Conservation (phyloP, 2,329 filamentous ascomycete species). For the Parastagonospora avenae region DNA sequence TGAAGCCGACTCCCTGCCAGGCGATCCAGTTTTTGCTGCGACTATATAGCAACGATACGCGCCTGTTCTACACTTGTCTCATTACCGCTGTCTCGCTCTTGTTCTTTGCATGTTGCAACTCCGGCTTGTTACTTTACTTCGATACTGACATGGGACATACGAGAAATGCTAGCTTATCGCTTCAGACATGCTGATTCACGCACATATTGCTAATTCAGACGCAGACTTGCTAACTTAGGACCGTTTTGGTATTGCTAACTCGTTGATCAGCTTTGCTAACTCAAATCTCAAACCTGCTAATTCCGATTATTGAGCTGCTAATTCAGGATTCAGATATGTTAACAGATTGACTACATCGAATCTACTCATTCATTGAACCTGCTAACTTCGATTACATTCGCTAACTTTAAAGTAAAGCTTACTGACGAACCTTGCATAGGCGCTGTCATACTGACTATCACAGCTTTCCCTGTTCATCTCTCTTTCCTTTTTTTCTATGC, state of each 20-base stretch:
- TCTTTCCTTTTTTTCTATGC: not conserved
- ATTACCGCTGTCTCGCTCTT: not conserved
- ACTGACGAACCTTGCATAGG: not conserved
- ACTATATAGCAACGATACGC: not conserved
- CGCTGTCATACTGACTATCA: not conserved
- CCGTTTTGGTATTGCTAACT: too few species aligned
- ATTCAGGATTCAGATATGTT: too few species aligned
- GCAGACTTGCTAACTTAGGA: too few species aligned
- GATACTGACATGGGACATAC: not conserved
- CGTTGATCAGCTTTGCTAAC: too few species aligned
- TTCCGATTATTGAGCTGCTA: too few species aligned
- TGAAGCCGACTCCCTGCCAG: not conserved
- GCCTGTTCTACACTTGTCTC: not conserved
- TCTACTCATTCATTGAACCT: too few species aligned
- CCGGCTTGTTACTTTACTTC: not conserved
- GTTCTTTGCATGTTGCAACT: not conserved
- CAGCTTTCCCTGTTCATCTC: not conserved
- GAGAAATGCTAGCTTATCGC: too few species aligned
- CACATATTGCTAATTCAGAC: too few species aligned
- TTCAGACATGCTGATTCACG: too few species aligned
- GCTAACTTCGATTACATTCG: too few species aligned
- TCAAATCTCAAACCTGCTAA: too few species aligned
- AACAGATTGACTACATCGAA: too few species aligned
- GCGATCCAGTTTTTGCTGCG: not conserved
- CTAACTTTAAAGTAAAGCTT: not conserved